These are phyloP conservation scores for Hypoxylon sp. DNA, from an alignment of 2,329 filamentous ascomycete genomes.

Conservation along the genomic window DNA sequence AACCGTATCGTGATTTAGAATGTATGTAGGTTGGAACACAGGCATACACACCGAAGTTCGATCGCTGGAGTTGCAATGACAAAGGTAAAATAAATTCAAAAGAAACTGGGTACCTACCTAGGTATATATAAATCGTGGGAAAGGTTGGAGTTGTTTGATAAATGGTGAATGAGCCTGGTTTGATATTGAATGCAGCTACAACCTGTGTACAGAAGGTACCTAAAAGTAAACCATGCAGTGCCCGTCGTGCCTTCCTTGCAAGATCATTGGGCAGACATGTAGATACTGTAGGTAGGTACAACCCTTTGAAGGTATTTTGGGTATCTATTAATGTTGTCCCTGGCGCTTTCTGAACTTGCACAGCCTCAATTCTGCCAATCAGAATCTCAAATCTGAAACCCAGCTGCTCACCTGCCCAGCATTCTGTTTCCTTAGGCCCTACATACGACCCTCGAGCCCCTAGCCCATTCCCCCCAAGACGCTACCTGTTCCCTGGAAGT, in stretches of 20 bases:
- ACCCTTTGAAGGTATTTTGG: background rate
- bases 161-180: constrained; percentile 25
- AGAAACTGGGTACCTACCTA: constrained; percentile 17
- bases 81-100: constrained; percentile 9
- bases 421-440: constrained; percentile 22
- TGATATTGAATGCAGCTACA: constrained; percentile 21
- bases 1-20: constrained; percentile 12
- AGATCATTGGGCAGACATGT: too few relatives aligned
- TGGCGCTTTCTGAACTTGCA: constrained; percentile 36
- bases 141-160: constrained; percentile 34
- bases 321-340: constrained; percentile 26
- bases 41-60: constrained; percentile 6
- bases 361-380: constrained; percentile 39
- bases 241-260: constrained; percentile 3
- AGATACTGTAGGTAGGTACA: too few relatives aligned
- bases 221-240: background rate
- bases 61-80: constrained; percentile 26
- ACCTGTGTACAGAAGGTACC: background rate
- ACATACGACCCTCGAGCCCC: constrained; percentile 25
- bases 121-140: constrained; percentile 24
- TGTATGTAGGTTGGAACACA: constrained; percentile 2
- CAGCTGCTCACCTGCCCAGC: constrained; percentile 35
- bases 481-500: constrained; percentile 16
- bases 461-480: constrained; percentile 6
- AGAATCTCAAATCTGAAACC: constrained; percentile 39